phyloP scores from a whole-genome alignment of 441 rosid species.

The Eugenia klotzschiana region DNA sequence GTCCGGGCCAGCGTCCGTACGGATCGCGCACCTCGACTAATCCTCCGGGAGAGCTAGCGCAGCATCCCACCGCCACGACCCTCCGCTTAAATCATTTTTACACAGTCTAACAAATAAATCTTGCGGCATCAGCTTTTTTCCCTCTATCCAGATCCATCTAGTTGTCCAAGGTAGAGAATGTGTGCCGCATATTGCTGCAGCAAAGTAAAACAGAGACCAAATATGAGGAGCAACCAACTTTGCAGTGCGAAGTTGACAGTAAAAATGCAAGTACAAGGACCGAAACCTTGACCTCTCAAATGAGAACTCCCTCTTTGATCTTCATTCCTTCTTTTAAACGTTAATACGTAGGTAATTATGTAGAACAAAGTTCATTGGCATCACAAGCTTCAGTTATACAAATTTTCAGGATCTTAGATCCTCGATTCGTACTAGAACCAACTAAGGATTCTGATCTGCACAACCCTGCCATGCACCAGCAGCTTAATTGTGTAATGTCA shows the following conservation, averaged over 20 bases:
- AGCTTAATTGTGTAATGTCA: neutral
- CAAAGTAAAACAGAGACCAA: neutral
- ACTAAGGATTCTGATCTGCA: neutral
- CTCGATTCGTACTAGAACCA: neutral
- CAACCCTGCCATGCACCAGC: neutral
- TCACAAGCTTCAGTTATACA: neutral
- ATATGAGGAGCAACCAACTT: neutral
- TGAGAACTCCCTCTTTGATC: neutral
- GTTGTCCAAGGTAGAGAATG: constrained; percentile 73
- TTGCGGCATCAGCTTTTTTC: neutral
- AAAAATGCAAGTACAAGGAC: neutral
- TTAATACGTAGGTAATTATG: neutral
- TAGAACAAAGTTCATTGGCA: neutral
- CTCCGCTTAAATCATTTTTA: too few species aligned
- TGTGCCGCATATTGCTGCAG: constrained; percentile 86
- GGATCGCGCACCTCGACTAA: too few species aligned
- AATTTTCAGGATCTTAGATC: neutral
- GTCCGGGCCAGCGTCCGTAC: too few species aligned
- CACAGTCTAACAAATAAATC: neutral
- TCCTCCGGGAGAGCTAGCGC: too few species aligned
- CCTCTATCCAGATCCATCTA: constrained; percentile 56
- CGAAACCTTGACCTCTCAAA: neutral
- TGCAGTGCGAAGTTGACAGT: fast-evolving
- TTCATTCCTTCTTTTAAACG: neutral
- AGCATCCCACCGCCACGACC: too few species aligned